Evolutionary conservation across 306 rosid genomes (phyloP), one percentile per base, ranked within the genome.

Genomic region (Quercus dentata): DNA sequence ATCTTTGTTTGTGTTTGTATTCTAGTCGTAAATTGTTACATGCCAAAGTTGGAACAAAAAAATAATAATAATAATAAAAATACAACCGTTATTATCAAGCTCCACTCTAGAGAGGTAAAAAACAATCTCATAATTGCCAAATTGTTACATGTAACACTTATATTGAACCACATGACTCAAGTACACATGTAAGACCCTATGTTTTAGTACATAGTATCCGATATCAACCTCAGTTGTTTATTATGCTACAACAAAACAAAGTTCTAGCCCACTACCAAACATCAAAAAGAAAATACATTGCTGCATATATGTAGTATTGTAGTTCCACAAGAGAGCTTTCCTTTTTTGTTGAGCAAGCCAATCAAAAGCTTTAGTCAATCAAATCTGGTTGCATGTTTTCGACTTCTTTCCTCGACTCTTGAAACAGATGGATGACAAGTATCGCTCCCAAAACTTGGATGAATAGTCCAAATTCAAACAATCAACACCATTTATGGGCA

Each of bases 361-460:
- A 61, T 33, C 33, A 38, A 4, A 17, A 38, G 3, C 61, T 18
- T 90, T 76, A 94, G 80, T 94, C 96, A 70, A 95, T 96, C 8
- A 96, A 11, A 67, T 93, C 99, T 54, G 99, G 99, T 74, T 95
- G 91, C 99, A 95, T 95, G 80, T 95, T 93, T 80, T 91, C 98
- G 1, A 97, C 97, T 72, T 23, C 25, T 23, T 80, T 84, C 71
- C 96, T 86, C 75, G 93, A 87, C 54, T 95, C 97, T 85, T 95
- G 72, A 78, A 93, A 95, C 84, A 95, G 25, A 93, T 94, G 27
- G 98, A 93, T 21, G 99, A 93, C 87, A 93, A 80, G 83, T 95
- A 95, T 78, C 99, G 87, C 74, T 95, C 99, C 99, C 98, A 0
- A 95, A 95, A 81, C 99, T 95, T 28, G 99, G 93, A 80, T 93